Percentiles rank a stretch among this genome's conserved stretches.
phyloP scores from a whole-genome alignment of 441 rosid species.

The Capsella rubella region DNA sequence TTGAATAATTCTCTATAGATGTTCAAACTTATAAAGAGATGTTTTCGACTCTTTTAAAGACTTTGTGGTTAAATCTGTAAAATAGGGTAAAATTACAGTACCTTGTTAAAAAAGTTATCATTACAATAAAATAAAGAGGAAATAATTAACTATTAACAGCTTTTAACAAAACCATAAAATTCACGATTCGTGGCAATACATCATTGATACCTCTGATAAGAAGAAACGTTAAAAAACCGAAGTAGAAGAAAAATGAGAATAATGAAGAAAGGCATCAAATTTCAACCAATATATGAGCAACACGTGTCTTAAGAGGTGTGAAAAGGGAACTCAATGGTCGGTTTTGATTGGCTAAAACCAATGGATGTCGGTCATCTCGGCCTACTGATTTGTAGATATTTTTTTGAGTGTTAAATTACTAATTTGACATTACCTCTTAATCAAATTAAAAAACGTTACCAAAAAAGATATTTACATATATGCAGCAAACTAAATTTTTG shows the following conservation, averaged over 20 bases:
- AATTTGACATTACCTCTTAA: background rate
- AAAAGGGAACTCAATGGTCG: conserved; percentile 10
- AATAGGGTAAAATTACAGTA: background rate
- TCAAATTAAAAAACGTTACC: background rate
- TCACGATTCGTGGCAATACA: background rate
- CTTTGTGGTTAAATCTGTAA: background rate
- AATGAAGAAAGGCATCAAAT: background rate
- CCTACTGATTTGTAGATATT: background rate
- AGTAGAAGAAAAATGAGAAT: background rate
- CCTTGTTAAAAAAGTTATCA: background rate
- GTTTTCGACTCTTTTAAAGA: background rate
- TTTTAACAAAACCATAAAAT: background rate
- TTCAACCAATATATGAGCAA: background rate
- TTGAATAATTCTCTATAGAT: too few species aligned
- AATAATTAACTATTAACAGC: background rate
- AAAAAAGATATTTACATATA: background rate
- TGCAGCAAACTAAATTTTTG: background rate
- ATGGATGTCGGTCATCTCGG: conserved; percentile 38
- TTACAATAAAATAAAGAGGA: background rate
- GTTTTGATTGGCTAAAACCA: conserved; percentile 25
- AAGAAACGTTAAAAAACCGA: background rate
- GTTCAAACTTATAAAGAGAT: background rate
- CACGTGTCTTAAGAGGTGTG: background rate
- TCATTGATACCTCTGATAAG: background rate
- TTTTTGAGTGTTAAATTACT: background rate